Percentiles rank a stretch among this genome's conserved stretches.
Conservation (phyloP, 2,329 filamentous ascomycete genomes). For the Fusarium sp. region DNA sequence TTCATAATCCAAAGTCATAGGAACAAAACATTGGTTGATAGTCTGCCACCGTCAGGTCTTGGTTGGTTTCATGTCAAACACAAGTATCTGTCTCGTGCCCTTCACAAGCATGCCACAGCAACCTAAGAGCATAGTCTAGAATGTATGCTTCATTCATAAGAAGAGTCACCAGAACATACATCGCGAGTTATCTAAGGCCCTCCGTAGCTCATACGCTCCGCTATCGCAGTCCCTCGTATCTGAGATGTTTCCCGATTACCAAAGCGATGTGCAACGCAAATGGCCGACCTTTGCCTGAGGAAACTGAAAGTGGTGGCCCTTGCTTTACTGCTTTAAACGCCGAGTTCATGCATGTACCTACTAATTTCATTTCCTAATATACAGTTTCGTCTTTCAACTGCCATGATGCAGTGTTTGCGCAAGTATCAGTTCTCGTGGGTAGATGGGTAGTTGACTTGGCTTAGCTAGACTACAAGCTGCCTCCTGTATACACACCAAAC, state of each 20-base stretch:
- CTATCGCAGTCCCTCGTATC: accelerated
- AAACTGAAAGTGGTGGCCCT: background rate
- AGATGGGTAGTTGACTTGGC: background rate
- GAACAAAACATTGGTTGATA: background rate
- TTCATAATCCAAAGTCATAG: background rate
- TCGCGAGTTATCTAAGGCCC: accelerated
- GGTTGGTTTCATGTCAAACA: background rate
- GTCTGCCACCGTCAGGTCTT: accelerated
- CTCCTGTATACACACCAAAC: background rate
- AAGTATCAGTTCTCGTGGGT: background rate
- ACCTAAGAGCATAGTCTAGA: background rate
- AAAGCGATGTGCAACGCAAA: too few relatives aligned
- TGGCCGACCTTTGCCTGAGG: background rate
- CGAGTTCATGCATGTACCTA: accelerated
- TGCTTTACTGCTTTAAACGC: accelerated
- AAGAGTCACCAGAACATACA: background rate
- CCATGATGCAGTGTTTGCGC: background rate
- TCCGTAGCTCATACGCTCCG: accelerated
- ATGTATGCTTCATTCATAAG: background rate
- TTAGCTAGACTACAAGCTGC: background rate
- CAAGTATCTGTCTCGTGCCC: background rate
- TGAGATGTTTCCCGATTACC: background rate
- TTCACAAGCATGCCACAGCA: accelerated
- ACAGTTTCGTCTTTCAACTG: accelerated
- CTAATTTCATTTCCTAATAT: accelerated